A percentile compares a stretch with the other conserved stretches of the same genome.
Evolutionary conservation across 257 asterid genomes (phyloP).

Genomic region (Gentiana dahurica): DNA sequence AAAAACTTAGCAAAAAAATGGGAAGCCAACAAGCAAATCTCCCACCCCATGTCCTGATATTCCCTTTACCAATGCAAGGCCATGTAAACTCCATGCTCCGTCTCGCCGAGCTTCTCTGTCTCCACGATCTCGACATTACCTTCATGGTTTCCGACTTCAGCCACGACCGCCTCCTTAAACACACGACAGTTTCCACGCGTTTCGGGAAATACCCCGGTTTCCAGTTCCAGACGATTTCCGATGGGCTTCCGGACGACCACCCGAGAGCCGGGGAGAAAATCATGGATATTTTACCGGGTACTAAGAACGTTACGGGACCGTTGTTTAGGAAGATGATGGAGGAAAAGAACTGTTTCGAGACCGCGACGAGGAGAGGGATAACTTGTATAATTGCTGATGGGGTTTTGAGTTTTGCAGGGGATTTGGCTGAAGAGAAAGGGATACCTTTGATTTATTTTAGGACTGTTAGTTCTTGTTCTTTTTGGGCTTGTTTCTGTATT

Average conservation of each 20-base stretch:
- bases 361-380: conserved; percentile 1
- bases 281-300: background rate
- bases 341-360: conserved; percentile 1
- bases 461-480: conserved; percentile 43
- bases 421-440: conserved; percentile 20
- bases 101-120: conserved; percentile 45
- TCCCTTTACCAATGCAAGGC: conserved; percentile 34
- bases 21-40: conserved; percentile 7
- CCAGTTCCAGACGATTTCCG: conserved; percentile 24
- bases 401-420: conserved; percentile 32
- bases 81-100: conserved; percentile 35
- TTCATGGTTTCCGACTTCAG: conserved; percentile 24
- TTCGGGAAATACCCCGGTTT: conserved; percentile 24
- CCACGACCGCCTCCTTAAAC: conserved; percentile 29
- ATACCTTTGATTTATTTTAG: conserved; percentile 38
- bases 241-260: conserved; percentile 46
- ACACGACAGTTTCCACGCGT: conserved; percentile 16
- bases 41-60: conserved; percentile 37
- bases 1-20: conserved; percentile 4
- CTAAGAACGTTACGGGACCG: background rate
- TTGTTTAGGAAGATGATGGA: conserved; percentile 3
- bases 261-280: conserved; percentile 23
- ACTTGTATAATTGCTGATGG: conserved; percentile 34
- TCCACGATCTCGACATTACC: conserved; percentile 22
- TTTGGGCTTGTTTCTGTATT: conserved; percentile 45